Percentiles rank a stretch among this genome's conserved stretches.
phyloP scores from a whole-genome alignment of 2,329 filamentous ascomycete species.

The Blumeriella jaapii region DNA sequence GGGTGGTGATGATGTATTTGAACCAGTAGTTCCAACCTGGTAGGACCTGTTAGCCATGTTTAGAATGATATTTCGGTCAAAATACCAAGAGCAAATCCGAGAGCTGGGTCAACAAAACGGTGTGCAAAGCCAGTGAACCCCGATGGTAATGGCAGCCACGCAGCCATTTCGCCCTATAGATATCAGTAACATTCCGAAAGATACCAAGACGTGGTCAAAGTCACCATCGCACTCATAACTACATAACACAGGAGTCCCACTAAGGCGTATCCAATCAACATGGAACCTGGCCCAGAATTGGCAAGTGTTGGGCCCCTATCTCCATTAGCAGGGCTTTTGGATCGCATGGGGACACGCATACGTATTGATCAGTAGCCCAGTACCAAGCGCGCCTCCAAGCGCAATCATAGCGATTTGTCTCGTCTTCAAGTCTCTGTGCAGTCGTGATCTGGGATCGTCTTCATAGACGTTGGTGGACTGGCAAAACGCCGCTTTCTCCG shows the following conservation, averaged over 20 bases:
- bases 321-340: conserved; percentile 4
- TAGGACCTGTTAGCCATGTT: too few relatives aligned
- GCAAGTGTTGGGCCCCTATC: conserved; percentile 29
- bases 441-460: conserved; percentile 20
- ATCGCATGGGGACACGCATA: conserved; percentile 5
- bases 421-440: conserved; percentile 41
- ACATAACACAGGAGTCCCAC: conserved; percentile 65
- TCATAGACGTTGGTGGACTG: conserved; percentile 12
- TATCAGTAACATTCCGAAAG: not conserved
- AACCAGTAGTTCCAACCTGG: conserved; percentile 25
- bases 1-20: conserved; percentile 69
- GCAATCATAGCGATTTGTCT: conserved; percentile 53
- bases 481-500: conserved; percentile 12
- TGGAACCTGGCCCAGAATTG: conserved; percentile 47
- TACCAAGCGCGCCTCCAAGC: conserved; percentile 51
- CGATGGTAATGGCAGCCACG: conserved; percentile 66
- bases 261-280: conserved; percentile 60
- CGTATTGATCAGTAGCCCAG: conserved; percentile 60
- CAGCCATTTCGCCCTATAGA: conserved; percentile 60
- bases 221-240: conserved; percentile 61
- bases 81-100: conserved; percentile 69
- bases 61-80: too few relatives aligned
- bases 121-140: conserved; percentile 75
- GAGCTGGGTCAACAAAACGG: conserved; percentile 67
- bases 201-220: not conserved